A percentile compares a stretch with the other conserved stretches of the same genome.
Evolutionary conservation across 352 stramenopile genomes (phyloP).

Genomic region (Lagenidium sp.): DNA sequence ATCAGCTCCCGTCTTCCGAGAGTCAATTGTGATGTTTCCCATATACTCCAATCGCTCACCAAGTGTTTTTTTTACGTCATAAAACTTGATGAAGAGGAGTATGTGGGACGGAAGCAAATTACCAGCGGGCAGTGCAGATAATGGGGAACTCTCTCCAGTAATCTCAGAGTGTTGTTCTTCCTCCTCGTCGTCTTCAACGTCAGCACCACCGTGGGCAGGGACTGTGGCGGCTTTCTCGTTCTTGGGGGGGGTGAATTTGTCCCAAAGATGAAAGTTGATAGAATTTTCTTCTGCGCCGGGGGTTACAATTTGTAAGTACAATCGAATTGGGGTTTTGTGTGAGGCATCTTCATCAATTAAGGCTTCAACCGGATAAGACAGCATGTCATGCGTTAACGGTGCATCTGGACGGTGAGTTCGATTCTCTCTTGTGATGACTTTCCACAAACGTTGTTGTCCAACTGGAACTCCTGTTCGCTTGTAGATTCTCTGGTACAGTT

Average conservation of each 20-base stretch:
- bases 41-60: constrained; percentile 66
- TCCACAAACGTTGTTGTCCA: constrained; percentile 65
- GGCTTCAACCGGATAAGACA: constrained; percentile 35
- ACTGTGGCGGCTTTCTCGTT: background rate
- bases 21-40: constrained; percentile 68
- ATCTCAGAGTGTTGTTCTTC: too few relatives aligned
- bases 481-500: constrained; percentile 62
- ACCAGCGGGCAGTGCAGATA: constrained; percentile 2
- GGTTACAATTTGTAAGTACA: constrained; percentile 70
- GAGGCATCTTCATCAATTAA: constrained; percentile 73
- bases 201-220: background rate
- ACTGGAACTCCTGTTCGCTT: constrained; percentile 57
- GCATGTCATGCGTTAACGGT: constrained; percentile 27
- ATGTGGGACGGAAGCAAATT: constrained; percentile 27
- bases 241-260: constrained; percentile 39
- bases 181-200: constrained; percentile 8
- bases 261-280: constrained; percentile 49
- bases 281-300: background rate
- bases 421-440: constrained; percentile 81
- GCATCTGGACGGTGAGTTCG: constrained; percentile 67
- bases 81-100: constrained; percentile 81
- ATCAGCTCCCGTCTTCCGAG: constrained; percentile 41
- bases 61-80: constrained; percentile 52
- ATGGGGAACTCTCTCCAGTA: too few relatives aligned
- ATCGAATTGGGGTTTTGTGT: constrained; percentile 44